Percentiles rank a stretch among this genome's conserved stretches.
These are phyloP conservation scores for Acacia melanoxylon DNA, from an alignment of 306 rosid species.

Conservation along the genomic window DNA sequence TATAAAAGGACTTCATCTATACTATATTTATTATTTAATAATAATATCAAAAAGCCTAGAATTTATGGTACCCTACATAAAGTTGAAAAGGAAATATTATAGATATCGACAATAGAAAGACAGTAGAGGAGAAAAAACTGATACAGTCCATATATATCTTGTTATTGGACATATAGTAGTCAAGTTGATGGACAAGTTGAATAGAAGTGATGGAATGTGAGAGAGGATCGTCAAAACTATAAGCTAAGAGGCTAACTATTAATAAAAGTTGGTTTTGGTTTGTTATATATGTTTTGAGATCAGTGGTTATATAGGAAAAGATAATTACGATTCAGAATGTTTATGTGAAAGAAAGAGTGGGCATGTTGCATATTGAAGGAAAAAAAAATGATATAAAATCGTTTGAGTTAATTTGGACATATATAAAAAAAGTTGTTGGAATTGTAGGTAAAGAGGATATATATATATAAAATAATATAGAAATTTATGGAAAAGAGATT, in stretches of 20 bases:
- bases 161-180: neutral
- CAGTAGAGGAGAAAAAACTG: neutral
- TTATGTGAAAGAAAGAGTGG: neutral
- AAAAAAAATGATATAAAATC: no score
- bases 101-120: neutral
- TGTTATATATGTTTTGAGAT: neutral
- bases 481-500: no score
- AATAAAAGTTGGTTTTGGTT: neutral
- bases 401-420: no score
- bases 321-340: no score
- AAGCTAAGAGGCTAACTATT: neutral
- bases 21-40: neutral
- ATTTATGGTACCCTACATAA: neutral
- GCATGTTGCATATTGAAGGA: no score
- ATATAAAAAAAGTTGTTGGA: no score
- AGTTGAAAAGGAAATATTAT: neutral
- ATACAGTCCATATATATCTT: no score
- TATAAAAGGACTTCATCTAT: neutral
- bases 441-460: no score
- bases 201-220: neutral
- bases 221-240: neutral
- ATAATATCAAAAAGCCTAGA: neutral
- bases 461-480: no score
- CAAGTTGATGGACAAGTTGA: neutral
- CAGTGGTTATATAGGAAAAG: no score